Percentiles rank a stretch among this genome's conserved stretches.
These are phyloP conservation scores for Kwoniella sp. DNA, from an alignment of 768 basidiomycete species.

Conservation along the genomic window DNA sequence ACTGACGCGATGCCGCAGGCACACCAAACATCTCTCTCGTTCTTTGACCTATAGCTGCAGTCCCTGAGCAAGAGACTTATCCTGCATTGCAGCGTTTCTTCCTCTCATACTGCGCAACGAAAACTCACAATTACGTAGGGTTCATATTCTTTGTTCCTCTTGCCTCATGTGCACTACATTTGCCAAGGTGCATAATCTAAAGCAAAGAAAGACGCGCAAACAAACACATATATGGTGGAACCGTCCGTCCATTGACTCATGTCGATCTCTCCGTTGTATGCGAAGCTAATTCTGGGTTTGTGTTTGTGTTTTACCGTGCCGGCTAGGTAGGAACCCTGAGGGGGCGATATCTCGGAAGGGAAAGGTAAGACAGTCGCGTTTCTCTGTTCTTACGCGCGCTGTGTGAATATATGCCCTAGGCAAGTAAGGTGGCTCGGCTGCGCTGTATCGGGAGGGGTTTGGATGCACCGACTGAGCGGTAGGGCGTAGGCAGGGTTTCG, in stretches of 20 bases:
- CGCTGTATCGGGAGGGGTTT: no score
- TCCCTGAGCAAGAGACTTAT: not conserved
- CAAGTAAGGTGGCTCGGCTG: no score
- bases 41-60: no score
- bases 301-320: not conserved
- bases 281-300: not conserved
- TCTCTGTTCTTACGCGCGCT: not conserved
- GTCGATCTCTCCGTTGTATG: conserved; percentile 1
- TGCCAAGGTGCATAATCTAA: not conserved
- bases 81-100: not conserved
- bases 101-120: not conserved
- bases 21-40: no score
- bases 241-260: not conserved
- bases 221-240: no score
- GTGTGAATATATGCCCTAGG: no score
- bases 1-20: not conserved
- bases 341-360: no score
- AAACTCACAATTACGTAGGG: not conserved
- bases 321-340: no score
- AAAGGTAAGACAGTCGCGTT: not conserved
- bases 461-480: no score
- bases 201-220: not conserved
- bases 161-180: not conserved
- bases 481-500: no score
- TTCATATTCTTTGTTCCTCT: not conserved